phyloP scores from a whole-genome alignment of 208 protist species.

The Trypanosoma conorhini region DNA sequence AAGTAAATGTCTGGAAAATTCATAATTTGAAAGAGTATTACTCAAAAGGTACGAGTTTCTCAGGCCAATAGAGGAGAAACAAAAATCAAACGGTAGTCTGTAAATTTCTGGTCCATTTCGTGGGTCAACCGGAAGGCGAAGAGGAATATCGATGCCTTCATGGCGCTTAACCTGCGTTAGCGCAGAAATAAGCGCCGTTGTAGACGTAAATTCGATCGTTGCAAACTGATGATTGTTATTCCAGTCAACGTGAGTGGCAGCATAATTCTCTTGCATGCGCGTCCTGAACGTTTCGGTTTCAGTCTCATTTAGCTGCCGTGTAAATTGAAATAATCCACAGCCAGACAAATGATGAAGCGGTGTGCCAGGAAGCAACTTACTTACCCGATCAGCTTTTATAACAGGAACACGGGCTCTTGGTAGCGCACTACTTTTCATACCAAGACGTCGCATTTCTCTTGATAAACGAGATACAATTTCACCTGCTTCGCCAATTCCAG shows the following conservation, averaged over 20 bases:
- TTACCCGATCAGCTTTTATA: slow-evolving; percentile 81
- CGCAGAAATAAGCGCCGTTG: slow-evolving; percentile 61
- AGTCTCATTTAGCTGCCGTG: slow-evolving; percentile 41
- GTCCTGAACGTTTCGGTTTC: slow-evolving; percentile 55
- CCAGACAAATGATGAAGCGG: slow-evolving; percentile 68
- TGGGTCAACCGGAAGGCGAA: slow-evolving; percentile 79
- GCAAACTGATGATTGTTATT: slow-evolving; percentile 75
- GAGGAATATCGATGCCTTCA: slow-evolving; percentile 72
- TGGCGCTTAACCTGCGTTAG: slow-evolving; percentile 71
- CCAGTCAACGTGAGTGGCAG: slow-evolving; percentile 71
- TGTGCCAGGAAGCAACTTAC: slow-evolving; percentile 72
- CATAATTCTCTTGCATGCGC: slow-evolving; percentile 57
- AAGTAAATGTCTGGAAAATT: slow-evolving; percentile 78
- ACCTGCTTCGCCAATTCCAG: slow-evolving; percentile 71
- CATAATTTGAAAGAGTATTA: slow-evolving; percentile 61
- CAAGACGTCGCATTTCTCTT: slow-evolving; percentile 72
- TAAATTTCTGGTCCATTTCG: slow-evolving; percentile 83
- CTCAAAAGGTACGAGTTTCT: slow-evolving; percentile 83
- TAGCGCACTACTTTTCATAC: slow-evolving; percentile 60
- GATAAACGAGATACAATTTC: slow-evolving; percentile 70
- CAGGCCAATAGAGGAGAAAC: slow-evolving; percentile 81
- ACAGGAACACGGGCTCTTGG: slow-evolving; percentile 86
- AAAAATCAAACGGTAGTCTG: slow-evolving; percentile 90
- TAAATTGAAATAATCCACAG: slow-evolving; percentile 87
- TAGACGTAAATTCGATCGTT: slow-evolving; percentile 71